Percentiles rank a stretch among this genome's conserved stretches.
Evolutionary conservation across 257 asterid species (phyloP).

Genomic region (Solanum okadae): DNA sequence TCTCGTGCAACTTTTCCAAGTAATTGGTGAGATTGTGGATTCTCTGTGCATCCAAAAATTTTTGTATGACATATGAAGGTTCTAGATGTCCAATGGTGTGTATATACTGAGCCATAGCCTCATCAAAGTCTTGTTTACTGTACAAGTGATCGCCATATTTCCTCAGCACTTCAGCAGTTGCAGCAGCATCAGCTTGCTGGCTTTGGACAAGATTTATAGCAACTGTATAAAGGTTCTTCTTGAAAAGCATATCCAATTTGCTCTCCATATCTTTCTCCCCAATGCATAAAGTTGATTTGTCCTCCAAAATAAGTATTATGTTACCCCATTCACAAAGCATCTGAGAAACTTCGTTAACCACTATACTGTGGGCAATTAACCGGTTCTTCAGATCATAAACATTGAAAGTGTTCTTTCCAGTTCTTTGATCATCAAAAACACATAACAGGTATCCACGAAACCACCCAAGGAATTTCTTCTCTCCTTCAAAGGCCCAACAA

Average conservation of each 20-base stretch:
- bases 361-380: slow-evolving; percentile 73
- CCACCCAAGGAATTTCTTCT: slow-evolving; percentile 82
- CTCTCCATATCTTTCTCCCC: slow-evolving; percentile 99
- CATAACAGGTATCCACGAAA: slow-evolving; percentile 92
- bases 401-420: slow-evolving; percentile 63
- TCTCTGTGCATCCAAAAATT: slow-evolving; percentile 95
- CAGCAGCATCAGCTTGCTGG: slow-evolving; percentile 97
- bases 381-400: slow-evolving; percentile 87
- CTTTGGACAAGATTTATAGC: slow-evolving; percentile 91
- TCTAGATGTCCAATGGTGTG: slow-evolving; percentile 89
- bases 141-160: slow-evolving; percentile 93
- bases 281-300: slow-evolving; percentile 67
- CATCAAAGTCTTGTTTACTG: slow-evolving; percentile 74
- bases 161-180: slow-evolving; percentile 92
- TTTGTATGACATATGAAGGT: slow-evolving; percentile 92
- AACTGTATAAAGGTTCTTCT: slow-evolving; percentile 84
- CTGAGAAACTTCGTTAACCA: slow-evolving; percentile 73
- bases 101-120: slow-evolving; percentile 89
- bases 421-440: slow-evolving; percentile 74
- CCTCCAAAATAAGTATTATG: slow-evolving; percentile 71
- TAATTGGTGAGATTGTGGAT: slow-evolving; percentile 85
- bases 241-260: slow-evolving; percentile 93
- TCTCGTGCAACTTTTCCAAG: slow-evolving; percentile 93
- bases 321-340: slow-evolving; percentile 99
- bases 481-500: slow-evolving; percentile 99